Conservation (phyloP, 2,329 filamentous ascomycete species). For the Fusarium tuaranense region DNA sequence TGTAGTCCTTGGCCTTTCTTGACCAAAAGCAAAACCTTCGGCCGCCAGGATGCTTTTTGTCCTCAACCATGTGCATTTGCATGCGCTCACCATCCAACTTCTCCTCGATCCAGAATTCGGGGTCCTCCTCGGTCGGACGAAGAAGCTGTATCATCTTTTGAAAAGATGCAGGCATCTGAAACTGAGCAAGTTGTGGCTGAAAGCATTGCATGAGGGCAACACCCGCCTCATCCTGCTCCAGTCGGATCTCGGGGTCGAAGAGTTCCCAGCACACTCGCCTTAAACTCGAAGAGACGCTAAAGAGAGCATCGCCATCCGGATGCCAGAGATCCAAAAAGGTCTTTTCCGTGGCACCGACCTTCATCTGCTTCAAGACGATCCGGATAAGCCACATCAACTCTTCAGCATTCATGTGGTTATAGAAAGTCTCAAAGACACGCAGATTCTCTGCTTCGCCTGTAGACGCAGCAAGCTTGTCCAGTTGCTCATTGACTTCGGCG, state of each 20-base stretch:
- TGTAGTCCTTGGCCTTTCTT: constrained; percentile 95
- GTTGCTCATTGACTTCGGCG: constrained; percentile 86
- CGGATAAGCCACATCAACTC: constrained; percentile 95
- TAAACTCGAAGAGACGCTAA: constrained; percentile 91
- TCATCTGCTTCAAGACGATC: constrained; percentile 86
- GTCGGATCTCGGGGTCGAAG: constrained; percentile 75
- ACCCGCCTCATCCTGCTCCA: constrained; percentile 80
- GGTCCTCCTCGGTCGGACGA: constrained; percentile 75
- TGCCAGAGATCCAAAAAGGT: constrained; percentile 89
- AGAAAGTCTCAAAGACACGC: constrained; percentile 85
- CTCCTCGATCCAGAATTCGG: constrained; percentile 95
- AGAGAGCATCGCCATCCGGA: constrained; percentile 80
- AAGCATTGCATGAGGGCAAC: constrained; percentile 94
- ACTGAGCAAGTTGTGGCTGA: constrained; percentile 93
- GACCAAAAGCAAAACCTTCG: constrained; percentile 90
- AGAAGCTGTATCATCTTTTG: constrained; percentile 80
- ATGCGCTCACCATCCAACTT: constrained; percentile 97
- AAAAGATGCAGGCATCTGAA: constrained; percentile 83
- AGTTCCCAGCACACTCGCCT: constrained; percentile 96
- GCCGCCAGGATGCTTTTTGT: constrained; percentile 75
- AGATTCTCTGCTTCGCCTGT: constrained; percentile 87
- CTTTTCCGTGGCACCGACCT: constrained; percentile 83
- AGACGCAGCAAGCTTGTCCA: constrained; percentile 82
- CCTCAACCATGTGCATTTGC: constrained; percentile 91
- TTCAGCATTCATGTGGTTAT: constrained; percentile 90